phyloP scores from a whole-genome alignment of 108 stramenopile genomes.

The Cylindrotheca fusiformis region DNA sequence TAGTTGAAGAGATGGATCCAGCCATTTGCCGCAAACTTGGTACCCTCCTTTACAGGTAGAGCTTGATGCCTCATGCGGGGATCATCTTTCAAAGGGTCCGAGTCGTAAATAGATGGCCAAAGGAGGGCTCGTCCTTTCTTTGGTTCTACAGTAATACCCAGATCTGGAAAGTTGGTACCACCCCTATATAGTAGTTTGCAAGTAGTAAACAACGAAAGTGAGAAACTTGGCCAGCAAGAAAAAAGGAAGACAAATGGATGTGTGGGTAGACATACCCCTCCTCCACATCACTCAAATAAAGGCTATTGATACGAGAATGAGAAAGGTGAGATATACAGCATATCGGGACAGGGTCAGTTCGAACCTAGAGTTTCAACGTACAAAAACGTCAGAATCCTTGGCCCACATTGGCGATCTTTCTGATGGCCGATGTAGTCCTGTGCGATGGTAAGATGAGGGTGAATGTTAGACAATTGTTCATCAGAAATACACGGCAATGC shows the following conservation, averaged over 20 bases:
- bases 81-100: constrained; percentile 54
- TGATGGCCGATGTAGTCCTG: constrained; percentile 46
- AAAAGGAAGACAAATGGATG: constrained; percentile 38
- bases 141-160: constrained; percentile 64
- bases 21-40: constrained; percentile 85
- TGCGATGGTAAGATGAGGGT: constrained; percentile 1
- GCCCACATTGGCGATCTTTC: constrained; percentile 59
- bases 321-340: background rate
- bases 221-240: no score
- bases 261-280: constrained; percentile 54
- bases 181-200: constrained; percentile 73
- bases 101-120: constrained; percentile 78
- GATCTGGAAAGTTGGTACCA: constrained; percentile 73
- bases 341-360: no score
- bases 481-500: background rate
- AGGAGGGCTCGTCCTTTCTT: constrained; percentile 77
- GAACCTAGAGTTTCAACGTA: no score
- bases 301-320: no score
- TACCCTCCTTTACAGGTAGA: constrained; percentile 68
- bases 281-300: constrained; percentile 89
- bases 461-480: background rate
- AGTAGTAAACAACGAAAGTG: no score
- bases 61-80: constrained; percentile 78
- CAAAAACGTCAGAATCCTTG: constrained; percentile 81
- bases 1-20: constrained; percentile 86